phyloP scores from a whole-genome alignment of 2,329 filamentous ascomycete genomes.

The Aspergillus sp. region DNA sequence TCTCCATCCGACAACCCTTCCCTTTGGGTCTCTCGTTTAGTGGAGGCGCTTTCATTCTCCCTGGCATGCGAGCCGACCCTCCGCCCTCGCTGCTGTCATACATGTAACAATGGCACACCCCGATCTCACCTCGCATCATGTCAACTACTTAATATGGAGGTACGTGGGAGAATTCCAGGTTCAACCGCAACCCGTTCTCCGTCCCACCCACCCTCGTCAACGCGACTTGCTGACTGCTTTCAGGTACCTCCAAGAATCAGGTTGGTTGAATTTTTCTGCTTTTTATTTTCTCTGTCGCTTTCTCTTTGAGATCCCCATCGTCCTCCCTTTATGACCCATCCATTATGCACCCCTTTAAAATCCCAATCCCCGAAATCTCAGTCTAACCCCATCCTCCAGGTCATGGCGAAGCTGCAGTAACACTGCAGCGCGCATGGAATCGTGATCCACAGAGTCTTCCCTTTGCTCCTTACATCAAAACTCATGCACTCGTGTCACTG shows the following conservation, averaged over 20 bases:
- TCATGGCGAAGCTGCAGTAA: constrained; percentile 59
- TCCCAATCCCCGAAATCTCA: not conserved
- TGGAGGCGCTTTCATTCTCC: constrained; percentile 26
- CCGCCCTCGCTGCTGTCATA: constrained; percentile 35
- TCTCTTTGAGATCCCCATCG: not conserved
- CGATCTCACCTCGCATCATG: constrained; percentile 54
- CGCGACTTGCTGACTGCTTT: constrained; percentile 12
- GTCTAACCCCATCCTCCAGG: constrained; percentile 35
- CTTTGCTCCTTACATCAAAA: constrained; percentile 59
- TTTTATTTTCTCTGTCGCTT: constrained; percentile 6
- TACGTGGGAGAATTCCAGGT: constrained; percentile 36
- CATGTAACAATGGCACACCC: constrained; percentile 46
- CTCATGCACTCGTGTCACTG: constrained; percentile 59
- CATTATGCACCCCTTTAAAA: not conserved
- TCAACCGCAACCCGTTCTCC: constrained; percentile 1
- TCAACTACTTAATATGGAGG: constrained; percentile 70
- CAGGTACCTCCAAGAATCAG: constrained; percentile 57
- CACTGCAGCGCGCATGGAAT: constrained; percentile 62
- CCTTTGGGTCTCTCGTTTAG: constrained; percentile 10
- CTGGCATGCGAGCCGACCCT: constrained; percentile 27
- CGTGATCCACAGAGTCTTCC: constrained; percentile 60
- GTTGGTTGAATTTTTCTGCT: constrained; percentile 32
- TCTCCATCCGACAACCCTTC: constrained; percentile 1
- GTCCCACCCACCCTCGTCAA: constrained; percentile 2
- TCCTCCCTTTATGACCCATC: not conserved